phyloP scores from a whole-genome alignment of 2,329 filamentous ascomycete genomes.

The Botrytis galanthina region DNA sequence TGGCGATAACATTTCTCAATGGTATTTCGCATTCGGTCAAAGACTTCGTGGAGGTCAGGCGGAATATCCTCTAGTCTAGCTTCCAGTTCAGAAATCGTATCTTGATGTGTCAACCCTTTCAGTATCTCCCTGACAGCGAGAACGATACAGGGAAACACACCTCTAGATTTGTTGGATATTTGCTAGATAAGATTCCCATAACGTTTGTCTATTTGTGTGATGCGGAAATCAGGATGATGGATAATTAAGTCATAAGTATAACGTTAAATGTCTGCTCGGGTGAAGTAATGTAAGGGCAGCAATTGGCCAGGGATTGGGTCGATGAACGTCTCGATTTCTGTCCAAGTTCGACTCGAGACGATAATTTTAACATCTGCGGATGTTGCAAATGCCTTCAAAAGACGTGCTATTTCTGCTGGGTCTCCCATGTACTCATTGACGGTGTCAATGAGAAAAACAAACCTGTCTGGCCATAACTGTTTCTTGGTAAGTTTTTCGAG shows the following conservation, averaged over 20 bases:
- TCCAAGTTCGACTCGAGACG: constrained; percentile 12
- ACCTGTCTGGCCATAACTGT: not conserved
- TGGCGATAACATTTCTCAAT: not conserved
- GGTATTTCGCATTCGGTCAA: not conserved
- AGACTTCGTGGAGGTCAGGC: not conserved
- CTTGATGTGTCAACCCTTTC: not conserved
- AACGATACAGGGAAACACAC: not conserved
- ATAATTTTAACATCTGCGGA: not conserved
- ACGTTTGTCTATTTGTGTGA: not conserved
- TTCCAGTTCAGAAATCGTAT: not conserved
- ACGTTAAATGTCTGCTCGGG: not conserved
- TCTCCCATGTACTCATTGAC: constrained; percentile 10
- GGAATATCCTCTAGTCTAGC: not conserved
- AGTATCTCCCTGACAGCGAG: not conserved
- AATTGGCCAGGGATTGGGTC: not conserved
- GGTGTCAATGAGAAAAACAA: not conserved
- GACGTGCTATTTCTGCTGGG: not conserved
- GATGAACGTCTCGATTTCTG: not conserved
- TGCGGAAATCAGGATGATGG: not conserved
- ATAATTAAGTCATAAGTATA: not conserved
- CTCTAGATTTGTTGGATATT: not conserved
- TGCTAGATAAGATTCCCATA: not conserved
- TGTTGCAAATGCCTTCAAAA: not conserved
- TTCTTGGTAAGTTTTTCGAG: not conserved
- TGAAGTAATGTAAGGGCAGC: not conserved